Conservation (phyloP, 140 eudicot genomes). For the Senecio squalidus region DNA sequence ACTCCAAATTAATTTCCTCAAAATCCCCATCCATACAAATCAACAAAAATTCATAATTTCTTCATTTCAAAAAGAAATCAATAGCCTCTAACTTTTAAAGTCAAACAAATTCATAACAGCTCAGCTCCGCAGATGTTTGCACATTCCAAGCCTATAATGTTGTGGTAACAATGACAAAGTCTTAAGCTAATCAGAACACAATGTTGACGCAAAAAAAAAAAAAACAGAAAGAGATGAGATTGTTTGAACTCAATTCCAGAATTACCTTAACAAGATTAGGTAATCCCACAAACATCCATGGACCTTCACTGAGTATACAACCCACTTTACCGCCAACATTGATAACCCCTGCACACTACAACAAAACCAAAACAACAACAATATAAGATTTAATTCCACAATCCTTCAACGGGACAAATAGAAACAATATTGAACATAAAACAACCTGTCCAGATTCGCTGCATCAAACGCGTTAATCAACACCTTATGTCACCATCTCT, state of each 20-base stretch:
- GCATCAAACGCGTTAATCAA: too few relatives aligned
- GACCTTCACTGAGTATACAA: slow-evolving; percentile 98
- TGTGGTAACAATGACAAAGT: background rate
- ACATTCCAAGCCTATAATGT: slow-evolving; percentile 82
- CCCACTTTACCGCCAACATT: slow-evolving; percentile 77
- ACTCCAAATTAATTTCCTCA: too few relatives aligned
- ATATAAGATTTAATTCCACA: slow-evolving; percentile 8
- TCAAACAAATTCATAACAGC: slow-evolving; percentile 82
- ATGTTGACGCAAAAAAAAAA: background rate
- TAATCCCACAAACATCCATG: slow-evolving; percentile 87
- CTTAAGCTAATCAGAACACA: background rate
- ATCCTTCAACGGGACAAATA: too few relatives aligned
- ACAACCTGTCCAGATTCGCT: slow-evolving; percentile 91
- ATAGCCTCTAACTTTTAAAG: too few relatives aligned
- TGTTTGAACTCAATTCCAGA: background rate
- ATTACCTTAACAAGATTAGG: slow-evolving; percentile 83
- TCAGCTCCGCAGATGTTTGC: slow-evolving; percentile 64
- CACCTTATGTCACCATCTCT: too few relatives aligned
- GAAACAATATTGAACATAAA: too few relatives aligned
- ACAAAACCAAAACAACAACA: slow-evolving; percentile 20
- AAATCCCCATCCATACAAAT: too few relatives aligned
- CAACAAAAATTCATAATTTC: too few relatives aligned
- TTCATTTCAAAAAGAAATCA: too few relatives aligned
- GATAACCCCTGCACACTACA: slow-evolving; percentile 67
- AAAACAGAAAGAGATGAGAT: background rate